Evolutionary conservation across 257 asterid species (phyloP).

Genomic region (Gentiana macrophylla): DNA sequence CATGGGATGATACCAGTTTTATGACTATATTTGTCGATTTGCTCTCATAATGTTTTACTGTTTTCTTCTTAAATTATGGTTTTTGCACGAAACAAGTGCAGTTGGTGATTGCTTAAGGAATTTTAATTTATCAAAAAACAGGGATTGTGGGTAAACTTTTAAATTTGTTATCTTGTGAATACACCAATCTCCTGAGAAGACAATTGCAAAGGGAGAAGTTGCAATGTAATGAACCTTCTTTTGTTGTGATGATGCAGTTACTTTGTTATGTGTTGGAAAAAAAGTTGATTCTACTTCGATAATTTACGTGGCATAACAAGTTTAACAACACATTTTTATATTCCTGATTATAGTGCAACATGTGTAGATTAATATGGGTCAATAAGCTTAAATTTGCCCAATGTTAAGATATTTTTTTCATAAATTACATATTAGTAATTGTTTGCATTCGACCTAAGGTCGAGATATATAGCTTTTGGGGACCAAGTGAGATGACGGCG

Average conservation of each 20-base stretch:
- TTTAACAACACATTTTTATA: too few species aligned
- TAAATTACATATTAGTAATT: too few species aligned
- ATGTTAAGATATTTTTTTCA: too few species aligned
- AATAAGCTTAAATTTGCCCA: too few species aligned
- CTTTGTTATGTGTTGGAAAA: too few species aligned
- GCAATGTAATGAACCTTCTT: slow-evolving; percentile 19
- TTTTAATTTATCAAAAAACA: slow-evolving; percentile 6
- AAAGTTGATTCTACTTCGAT: too few species aligned
- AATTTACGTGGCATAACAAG: too few species aligned
- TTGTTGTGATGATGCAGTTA: not conserved
- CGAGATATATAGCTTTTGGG: too few species aligned
- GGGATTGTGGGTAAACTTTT: slow-evolving; percentile 16
- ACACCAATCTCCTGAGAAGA: slow-evolving; percentile 11
- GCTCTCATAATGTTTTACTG: slow-evolving; percentile 14
- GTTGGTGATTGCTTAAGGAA: slow-evolving; percentile 1
- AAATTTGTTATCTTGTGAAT: slow-evolving; percentile 32
- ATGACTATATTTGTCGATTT: slow-evolving; percentile 6
- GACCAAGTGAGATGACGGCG: too few species aligned
- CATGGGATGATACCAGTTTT: slow-evolving; percentile 33
- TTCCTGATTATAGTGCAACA: too few species aligned
- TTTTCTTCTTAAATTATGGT: slow-evolving; percentile 16
- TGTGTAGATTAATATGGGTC: too few species aligned
- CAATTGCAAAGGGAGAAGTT: slow-evolving; percentile 12
- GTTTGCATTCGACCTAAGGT: too few species aligned
- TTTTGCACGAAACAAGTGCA: slow-evolving; percentile 21